Evolutionary conservation across 257 asterid genomes (phyloP).

Genomic region (Solanum chmielewskii): DNA sequence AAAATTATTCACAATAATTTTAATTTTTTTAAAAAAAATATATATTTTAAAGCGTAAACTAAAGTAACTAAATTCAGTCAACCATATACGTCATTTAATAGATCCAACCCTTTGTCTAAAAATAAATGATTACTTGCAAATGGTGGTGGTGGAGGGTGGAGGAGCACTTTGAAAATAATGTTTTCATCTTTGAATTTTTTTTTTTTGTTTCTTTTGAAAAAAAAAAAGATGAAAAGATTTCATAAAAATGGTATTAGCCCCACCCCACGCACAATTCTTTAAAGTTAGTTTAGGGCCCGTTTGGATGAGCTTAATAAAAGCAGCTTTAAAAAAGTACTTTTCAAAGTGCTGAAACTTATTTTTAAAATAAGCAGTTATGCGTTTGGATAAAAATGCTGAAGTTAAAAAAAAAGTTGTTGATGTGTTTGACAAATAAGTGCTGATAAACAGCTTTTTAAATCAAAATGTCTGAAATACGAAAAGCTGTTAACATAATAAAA

Average conservation of each 20-base stretch:
- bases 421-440: no score
- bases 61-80: not conserved
- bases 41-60: not conserved
- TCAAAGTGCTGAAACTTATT: no score
- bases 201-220: not conserved
- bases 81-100: not conserved
- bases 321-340: no score
- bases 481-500: no score
- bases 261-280: not conserved
- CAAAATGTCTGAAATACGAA: no score
- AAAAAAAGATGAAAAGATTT: not conserved
- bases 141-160: not conserved
- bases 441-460: no score
- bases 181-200: not conserved
- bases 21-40: not conserved
- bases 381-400: no score
- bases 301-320: no score
- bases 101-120: not conserved
- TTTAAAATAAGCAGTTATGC: no score
- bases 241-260: not conserved
- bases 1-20: not conserved
- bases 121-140: not conserved
- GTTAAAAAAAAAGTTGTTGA: no score
- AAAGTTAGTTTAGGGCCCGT: not conserved
- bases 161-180: not conserved